Evolutionary conservation across 306 rosid species (phyloP).

Genomic region (Begonia fuchsioides): DNA sequence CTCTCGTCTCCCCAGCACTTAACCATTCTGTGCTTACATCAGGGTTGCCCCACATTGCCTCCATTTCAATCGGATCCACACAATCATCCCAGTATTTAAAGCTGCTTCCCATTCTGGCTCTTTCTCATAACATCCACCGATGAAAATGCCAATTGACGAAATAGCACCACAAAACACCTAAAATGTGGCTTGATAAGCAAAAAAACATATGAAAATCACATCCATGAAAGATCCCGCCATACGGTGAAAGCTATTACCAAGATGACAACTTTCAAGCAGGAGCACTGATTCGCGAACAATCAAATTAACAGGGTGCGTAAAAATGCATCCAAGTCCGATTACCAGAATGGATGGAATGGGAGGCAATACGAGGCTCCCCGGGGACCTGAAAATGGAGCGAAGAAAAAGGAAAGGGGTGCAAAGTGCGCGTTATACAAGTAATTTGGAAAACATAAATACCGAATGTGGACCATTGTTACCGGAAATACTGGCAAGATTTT

Average conservation of each 20-base stretch:
- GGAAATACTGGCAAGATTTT: conserved; percentile 6
- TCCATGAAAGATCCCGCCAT: too few species aligned
- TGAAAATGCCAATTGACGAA: conserved; percentile 1
- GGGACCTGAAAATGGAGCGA: background rate
- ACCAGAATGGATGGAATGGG: background rate
- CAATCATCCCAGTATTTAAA: conserved; percentile 76
- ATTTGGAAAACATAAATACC: background rate
- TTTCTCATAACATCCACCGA: conserved; percentile 10
- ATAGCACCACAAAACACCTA: too few species aligned
- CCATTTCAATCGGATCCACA: conserved; percentile 44
- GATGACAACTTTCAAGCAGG: too few species aligned
- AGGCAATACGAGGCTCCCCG: background rate
- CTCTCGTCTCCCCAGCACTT: conserved; percentile 62
- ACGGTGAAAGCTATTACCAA: too few species aligned
- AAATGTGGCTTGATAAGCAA: too few species aligned
- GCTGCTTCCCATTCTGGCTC: conserved; percentile 34
- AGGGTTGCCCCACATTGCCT: conserved; percentile 65
- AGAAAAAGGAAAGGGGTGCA: background rate
- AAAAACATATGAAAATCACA: too few species aligned
- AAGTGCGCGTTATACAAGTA: background rate
- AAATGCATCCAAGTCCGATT: background rate
- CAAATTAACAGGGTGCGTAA: background rate
- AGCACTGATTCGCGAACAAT: too few species aligned
- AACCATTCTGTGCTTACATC: conserved; percentile 65
- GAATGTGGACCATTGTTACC: conserved; percentile 12